Evolutionary conservation across 2,329 filamentous ascomycete species (phyloP).

Genomic region (Dactylella cylindrospora): DNA sequence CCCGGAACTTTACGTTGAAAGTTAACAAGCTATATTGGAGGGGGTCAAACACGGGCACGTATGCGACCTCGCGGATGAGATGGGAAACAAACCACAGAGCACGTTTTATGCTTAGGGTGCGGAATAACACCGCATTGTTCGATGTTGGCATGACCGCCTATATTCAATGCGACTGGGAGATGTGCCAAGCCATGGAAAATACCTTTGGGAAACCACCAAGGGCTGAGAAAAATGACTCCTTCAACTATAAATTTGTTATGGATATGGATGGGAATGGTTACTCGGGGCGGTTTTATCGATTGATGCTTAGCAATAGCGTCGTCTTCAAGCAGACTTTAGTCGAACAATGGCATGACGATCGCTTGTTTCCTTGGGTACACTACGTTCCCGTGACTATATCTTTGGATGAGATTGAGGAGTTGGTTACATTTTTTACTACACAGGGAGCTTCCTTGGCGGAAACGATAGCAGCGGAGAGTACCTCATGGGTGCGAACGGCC

Average conservation of each 20-base stretch:
- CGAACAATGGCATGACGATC: slow-evolving; percentile 13
- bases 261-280: slow-evolving; percentile 16
- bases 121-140: slow-evolving; percentile 7
- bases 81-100: slow-evolving; percentile 12
- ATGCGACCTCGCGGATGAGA: neutral
- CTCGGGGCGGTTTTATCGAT: slow-evolving; percentile 5
- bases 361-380: slow-evolving; percentile 7
- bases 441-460: neutral
- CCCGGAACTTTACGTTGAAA: slow-evolving; percentile 1
- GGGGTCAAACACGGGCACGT: slow-evolving; percentile 7
- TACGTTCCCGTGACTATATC: slow-evolving; percentile 3
- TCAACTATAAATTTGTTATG: slow-evolving; percentile 14
- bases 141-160: slow-evolving; percentile 14
- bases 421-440: slow-evolving; percentile 1
- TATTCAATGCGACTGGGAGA: slow-evolving; percentile 7
- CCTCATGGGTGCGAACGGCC: neutral
- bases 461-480: slow-evolving; percentile 7
- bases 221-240: neutral
- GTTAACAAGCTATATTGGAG: slow-evolving; percentile 14
- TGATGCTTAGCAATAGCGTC: slow-evolving; percentile 10
- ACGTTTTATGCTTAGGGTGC: slow-evolving; percentile 3
- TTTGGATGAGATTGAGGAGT: slow-evolving; percentile 7
- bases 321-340: slow-evolving; percentile 13
- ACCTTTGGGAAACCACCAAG: slow-evolving; percentile 1
- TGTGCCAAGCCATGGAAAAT: neutral